Evolutionary conservation across 805 yeast genomes (phyloP).

Genomic region (Myxozyma geophila): DNA sequence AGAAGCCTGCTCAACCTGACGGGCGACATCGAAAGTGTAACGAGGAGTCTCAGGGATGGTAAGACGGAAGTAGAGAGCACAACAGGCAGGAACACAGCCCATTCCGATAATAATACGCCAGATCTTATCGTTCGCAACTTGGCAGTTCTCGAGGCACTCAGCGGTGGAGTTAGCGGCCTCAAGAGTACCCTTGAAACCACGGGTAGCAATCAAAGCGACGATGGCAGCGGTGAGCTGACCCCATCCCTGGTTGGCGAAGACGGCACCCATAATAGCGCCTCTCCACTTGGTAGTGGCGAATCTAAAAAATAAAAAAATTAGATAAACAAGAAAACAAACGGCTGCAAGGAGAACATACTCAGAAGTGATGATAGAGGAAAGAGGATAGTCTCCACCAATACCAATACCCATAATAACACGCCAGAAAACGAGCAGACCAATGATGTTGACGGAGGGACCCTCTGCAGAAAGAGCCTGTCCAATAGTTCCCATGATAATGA

Average conservation of each 20-base stretch:
- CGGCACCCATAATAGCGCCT: constrained; percentile 97
- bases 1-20: constrained; percentile 59
- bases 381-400: constrained; percentile 96
- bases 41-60: constrained; percentile 96
- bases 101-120: constrained; percentile 92
- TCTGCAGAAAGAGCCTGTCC: constrained; percentile 75
- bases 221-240: constrained; percentile 91
- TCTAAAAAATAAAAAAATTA: constrained; percentile 4
- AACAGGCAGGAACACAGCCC: constrained; percentile 85
- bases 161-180: constrained; percentile 57
- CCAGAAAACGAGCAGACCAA: constrained; percentile 73
- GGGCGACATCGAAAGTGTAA: constrained; percentile 76
- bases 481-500: constrained; percentile 80
- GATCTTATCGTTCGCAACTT: constrained; percentile 84
- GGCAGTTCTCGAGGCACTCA: constrained; percentile 69
- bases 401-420: constrained; percentile 94
- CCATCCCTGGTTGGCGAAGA: constrained; percentile 95
- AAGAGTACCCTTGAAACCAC: constrained; percentile 72
- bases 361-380: constrained; percentile 89
- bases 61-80: constrained; percentile 85
- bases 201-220: constrained; percentile 75
- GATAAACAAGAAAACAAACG: neutral
- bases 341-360: constrained; percentile 50
- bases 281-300: constrained; percentile 95
- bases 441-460: constrained; percentile 48